Percentiles rank a stretch among this genome's conserved stretches.
These are phyloP conservation scores for Phytopythium oedochilum DNA, from an alignment of 352 stramenopile genomes.

Conservation along the genomic window DNA sequence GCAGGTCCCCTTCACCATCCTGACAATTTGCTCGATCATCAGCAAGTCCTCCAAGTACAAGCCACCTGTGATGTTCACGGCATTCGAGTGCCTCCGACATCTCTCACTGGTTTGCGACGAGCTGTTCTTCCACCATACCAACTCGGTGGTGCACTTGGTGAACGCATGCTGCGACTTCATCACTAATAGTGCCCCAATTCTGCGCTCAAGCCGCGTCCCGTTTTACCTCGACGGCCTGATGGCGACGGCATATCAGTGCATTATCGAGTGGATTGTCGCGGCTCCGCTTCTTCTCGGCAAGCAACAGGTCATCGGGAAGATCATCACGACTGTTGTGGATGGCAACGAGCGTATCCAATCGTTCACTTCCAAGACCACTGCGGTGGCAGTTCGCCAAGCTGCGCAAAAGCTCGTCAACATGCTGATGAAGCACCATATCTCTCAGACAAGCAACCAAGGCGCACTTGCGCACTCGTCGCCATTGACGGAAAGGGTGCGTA, in stretches of 20 bases:
- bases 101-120: slow-evolving; percentile 74
- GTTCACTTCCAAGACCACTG: slow-evolving; percentile 41
- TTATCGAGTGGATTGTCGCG: slow-evolving; percentile 83
- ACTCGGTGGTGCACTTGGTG: slow-evolving; percentile 76
- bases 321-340: slow-evolving; percentile 80
- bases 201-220: slow-evolving; percentile 65
- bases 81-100: slow-evolving; percentile 82
- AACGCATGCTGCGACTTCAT: slow-evolving; percentile 87
- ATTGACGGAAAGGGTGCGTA: slow-evolving; percentile 59
- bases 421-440: slow-evolving; percentile 87
- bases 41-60: slow-evolving; percentile 82
- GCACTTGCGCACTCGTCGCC: slow-evolving; percentile 37
- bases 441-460: slow-evolving; percentile 37
- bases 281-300: slow-evolving; percentile 70
- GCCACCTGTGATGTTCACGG: slow-evolving; percentile 78
- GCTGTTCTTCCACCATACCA: slow-evolving; percentile 70
- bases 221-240: slow-evolving; percentile 85
- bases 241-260: slow-evolving; percentile 72
- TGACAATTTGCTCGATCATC: slow-evolving; percentile 81
- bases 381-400: slow-evolving; percentile 56
- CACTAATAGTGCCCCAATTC: slow-evolving; percentile 62
- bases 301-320: slow-evolving; percentile 68
- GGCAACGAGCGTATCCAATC: slow-evolving; percentile 68
- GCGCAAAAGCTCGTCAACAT: slow-evolving; percentile 81
- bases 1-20: slow-evolving; percentile 81